These are phyloP conservation scores for Lentinus brumalis DNA, from an alignment of 768 basidiomycete species.

Conservation along the genomic window DNA sequence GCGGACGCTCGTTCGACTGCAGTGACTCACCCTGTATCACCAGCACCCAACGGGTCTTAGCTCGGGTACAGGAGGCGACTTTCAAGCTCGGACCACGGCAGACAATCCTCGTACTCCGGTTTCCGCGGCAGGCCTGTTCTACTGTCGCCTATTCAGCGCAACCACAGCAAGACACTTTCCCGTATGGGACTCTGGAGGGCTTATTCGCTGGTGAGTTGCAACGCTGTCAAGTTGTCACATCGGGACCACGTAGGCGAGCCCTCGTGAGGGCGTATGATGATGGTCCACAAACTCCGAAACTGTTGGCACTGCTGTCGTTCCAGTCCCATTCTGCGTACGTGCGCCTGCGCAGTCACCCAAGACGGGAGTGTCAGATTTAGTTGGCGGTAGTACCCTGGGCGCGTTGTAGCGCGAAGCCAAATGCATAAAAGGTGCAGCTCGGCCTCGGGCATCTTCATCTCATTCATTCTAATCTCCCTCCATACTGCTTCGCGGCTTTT, in stretches of 20 bases:
- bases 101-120: not conserved
- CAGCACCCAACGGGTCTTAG: not conserved
- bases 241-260: not conserved
- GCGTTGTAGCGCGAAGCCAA: not conserved
- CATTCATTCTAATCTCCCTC: not conserved
- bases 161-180: not conserved
- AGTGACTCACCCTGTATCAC: not conserved
- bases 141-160: not conserved
- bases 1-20: not conserved
- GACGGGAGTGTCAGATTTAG: slow-evolving; percentile 1
- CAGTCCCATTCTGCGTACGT: not conserved
- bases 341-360: not conserved
- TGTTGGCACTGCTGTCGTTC: not conserved
- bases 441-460: not conserved
- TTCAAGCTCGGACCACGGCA: not conserved
- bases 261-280: not conserved
- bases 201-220: not conserved
- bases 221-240: not conserved
- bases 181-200: not conserved
- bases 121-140: not conserved
- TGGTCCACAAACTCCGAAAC: not conserved
- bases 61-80: not conserved
- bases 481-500: not conserved
- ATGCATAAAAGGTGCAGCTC: not conserved
- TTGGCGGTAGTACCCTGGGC: not conserved